These are phyloP conservation scores for Penicillium fimorum DNA, from an alignment of 495 filamentous ascomycete species.

Conservation along the genomic window DNA sequence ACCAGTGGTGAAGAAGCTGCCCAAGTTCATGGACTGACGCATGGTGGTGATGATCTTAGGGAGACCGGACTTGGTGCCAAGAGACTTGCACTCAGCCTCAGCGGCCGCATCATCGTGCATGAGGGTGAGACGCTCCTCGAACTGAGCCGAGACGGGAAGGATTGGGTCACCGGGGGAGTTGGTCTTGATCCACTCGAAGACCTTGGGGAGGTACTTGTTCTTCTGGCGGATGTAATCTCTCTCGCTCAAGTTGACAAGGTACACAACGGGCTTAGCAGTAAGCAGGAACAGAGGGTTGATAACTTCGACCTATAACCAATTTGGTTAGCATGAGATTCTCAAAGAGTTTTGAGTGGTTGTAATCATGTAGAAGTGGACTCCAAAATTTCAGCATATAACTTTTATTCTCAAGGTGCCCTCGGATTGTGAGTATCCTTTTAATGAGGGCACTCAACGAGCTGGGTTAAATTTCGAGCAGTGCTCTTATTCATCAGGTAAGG, in stretches of 20 bases:
- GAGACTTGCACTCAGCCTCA: conserved; percentile 83
- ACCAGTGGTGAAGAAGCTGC: conserved; percentile 96
- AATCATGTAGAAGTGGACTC: conserved; percentile 21
- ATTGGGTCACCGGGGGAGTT: conserved; percentile 84
- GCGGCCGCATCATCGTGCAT: conserved; percentile 75
- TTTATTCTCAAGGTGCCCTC: conserved; percentile 80
- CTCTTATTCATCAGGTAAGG: conserved; percentile 93
- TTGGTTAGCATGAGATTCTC: conserved; percentile 30
- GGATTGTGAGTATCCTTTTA: conserved; percentile 58
- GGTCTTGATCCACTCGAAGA: conserved; percentile 90
- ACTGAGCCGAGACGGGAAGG: conserved; percentile 86
- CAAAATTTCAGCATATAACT: conserved; percentile 52
- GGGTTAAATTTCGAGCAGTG: conserved; percentile 96
- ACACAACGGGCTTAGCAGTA: conserved; percentile 95
- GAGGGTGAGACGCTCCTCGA: conserved; percentile 86
- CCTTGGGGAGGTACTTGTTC: conserved; percentile 96
- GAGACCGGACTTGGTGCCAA: conserved; percentile 82
- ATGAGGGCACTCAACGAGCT: conserved; percentile 92
- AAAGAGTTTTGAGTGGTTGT: conserved; percentile 16
- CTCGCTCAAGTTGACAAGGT: conserved; percentile 94
- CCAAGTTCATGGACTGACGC: conserved; percentile 84
- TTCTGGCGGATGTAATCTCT: conserved; percentile 98
- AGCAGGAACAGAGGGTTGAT: conserved; percentile 97
- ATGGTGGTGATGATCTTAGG: conserved; percentile 94
- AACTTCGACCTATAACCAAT: conserved; percentile 72